A percentile compares a stretch with the other conserved stretches of the same genome.
Evolutionary conservation across 1,284 basidiomycete species (phyloP).

Genomic region (Leccinum pachyderme): DNA sequence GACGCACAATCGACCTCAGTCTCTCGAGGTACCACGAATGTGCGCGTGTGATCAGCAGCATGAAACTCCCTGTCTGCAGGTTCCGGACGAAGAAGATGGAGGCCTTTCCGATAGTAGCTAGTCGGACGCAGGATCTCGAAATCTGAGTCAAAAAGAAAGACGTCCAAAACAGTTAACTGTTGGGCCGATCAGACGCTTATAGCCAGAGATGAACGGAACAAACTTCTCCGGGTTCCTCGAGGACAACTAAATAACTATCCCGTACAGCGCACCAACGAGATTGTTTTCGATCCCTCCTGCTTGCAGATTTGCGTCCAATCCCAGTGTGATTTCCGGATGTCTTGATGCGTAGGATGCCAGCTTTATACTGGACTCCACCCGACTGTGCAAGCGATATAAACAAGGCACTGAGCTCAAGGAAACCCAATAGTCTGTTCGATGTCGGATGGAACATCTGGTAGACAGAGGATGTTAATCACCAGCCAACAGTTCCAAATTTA

Average conservation of each 20-base stretch:
- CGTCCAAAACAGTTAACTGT: conserved; percentile 83
- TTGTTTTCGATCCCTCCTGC: conserved; percentile 69
- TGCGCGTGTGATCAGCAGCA: conserved; percentile 14
- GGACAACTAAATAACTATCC: conserved; percentile 88
- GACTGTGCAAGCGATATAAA: conserved; percentile 82
- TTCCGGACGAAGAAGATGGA: conserved; percentile 56
- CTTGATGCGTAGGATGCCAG: conserved; percentile 76
- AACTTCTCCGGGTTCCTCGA: conserved; percentile 87
- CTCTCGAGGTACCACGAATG: conserved; percentile 10
- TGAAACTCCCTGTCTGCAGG: conserved; percentile 33
- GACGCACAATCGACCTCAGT: conserved; percentile 35
- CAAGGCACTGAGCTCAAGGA: conserved; percentile 91
- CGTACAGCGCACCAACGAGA: conserved; percentile 93
- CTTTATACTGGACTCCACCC: conserved; percentile 86
- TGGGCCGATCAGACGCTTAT: conserved; percentile 14
- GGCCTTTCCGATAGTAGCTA: conserved; percentile 75
- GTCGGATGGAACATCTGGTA: conserved; percentile 93
- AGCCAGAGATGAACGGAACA: conserved; percentile 18
- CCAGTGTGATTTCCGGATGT: conserved; percentile 45
- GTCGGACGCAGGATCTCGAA: conserved; percentile 84
- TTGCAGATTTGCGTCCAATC: conserved; percentile 63
- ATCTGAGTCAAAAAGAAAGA: conserved; percentile 90
- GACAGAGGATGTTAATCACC: background rate
- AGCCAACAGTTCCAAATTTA: conserved; percentile 2
- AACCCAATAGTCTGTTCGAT: conserved; percentile 89